A percentile compares a stretch with the other conserved stretches of the same genome.
These are phyloP conservation scores for Teunomyces stri DNA, from an alignment of 805 yeast genomes.

Conservation along the genomic window DNA sequence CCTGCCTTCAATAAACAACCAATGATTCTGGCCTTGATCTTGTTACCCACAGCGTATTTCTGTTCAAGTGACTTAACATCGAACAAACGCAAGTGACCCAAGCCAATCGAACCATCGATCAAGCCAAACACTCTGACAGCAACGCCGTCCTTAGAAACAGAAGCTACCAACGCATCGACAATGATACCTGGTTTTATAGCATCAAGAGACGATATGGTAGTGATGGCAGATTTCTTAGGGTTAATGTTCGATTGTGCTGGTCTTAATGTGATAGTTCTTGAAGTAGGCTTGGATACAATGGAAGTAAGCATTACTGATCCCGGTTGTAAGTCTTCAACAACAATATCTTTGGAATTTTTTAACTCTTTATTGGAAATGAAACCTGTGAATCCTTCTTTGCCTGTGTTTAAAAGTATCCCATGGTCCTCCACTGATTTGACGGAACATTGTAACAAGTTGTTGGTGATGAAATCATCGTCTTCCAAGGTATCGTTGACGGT, in stretches of 20 bases:
- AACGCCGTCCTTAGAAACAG: constrained; percentile 59
- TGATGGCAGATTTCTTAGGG: constrained; percentile 46
- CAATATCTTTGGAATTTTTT: constrained; percentile 30
- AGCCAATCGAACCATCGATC: constrained; percentile 65
- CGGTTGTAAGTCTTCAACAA: constrained; percentile 35
- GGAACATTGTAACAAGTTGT: constrained; percentile 70
- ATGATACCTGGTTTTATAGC: constrained; percentile 82
- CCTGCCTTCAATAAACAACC: constrained; percentile 51
- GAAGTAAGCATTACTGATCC: constrained; percentile 74
- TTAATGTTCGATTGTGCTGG: constrained; percentile 38
- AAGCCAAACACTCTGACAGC: constrained; percentile 73
- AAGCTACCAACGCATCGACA: constrained; percentile 70
- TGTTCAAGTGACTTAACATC: constrained; percentile 52
- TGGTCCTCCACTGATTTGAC: constrained; percentile 87
- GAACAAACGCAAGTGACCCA: constrained; percentile 59
- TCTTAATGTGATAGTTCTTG: constrained; percentile 59
- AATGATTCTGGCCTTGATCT: constrained; percentile 65
- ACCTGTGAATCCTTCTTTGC: constrained; percentile 56
- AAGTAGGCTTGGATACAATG: constrained; percentile 44
- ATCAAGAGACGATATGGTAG: constrained; percentile 69
- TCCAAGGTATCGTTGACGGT: constrained; percentile 60
- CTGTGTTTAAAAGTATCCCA: constrained; percentile 77
- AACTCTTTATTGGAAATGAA: constrained; percentile 75
- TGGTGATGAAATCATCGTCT: constrained; percentile 62
- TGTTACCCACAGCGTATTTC: constrained; percentile 65